Evolutionary conservation across 306 rosid genomes (phyloP).

Genomic region (Trifolium repens): DNA sequence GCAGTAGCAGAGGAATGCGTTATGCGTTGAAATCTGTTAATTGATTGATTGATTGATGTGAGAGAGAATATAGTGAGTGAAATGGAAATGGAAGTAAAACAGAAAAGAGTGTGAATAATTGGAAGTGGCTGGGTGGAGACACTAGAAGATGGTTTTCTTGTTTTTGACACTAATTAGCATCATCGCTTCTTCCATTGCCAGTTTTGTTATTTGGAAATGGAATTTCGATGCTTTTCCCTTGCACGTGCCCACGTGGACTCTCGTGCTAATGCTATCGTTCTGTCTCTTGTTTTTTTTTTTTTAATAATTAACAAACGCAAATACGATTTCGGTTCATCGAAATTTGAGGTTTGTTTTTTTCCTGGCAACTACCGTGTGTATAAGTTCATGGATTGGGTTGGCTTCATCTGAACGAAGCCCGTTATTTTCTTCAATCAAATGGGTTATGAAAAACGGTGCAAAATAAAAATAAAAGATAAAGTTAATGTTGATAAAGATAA

Average conservation of each 20-base stretch:
- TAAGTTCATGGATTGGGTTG: too few relatives aligned
- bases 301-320: not conserved
- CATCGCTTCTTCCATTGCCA: not conserved
- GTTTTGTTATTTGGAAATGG: constrained; percentile 5
- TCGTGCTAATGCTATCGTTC: not conserved
- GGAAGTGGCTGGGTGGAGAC: not conserved
- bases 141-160: constrained; percentile 34
- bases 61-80: not conserved
- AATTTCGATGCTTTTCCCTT: not conserved
- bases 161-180: not conserved
- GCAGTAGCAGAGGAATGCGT: not conserved
- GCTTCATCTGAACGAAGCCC: too few relatives aligned
- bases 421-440: too few relatives aligned
- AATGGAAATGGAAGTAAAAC: not conserved
- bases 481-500: too few relatives aligned
- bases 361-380: not conserved
- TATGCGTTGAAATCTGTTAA: constrained; percentile 3
- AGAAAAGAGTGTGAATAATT: not conserved
- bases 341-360: constrained; percentile 8
- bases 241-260: constrained; percentile 47
- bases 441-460: too few relatives aligned
- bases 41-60: not conserved
- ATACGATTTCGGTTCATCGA: constrained; percentile 17
- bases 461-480: too few relatives aligned
- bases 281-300: not conserved